phyloP scores from a whole-genome alignment of 805 yeast genomes.

The Vanderwaltozyma yarrowii region DNA sequence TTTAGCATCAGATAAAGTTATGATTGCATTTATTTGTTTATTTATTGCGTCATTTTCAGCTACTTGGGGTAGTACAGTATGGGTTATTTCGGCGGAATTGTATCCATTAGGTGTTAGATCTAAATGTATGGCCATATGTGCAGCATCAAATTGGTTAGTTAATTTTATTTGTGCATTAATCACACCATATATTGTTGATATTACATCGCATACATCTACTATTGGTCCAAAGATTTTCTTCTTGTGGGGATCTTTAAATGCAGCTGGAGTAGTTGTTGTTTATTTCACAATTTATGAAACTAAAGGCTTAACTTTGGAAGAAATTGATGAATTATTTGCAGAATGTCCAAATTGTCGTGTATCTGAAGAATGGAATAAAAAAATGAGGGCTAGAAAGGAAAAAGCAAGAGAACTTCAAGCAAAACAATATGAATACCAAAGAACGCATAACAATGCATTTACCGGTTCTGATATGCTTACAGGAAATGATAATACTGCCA shows the following conservation, averaged over 20 bases:
- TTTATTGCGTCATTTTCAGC: conserved; percentile 73
- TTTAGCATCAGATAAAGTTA: conserved; percentile 40
- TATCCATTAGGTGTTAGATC: conserved; percentile 67
- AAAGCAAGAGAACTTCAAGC: background rate
- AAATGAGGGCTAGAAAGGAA: conserved; percentile 1
- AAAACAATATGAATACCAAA: too few species aligned
- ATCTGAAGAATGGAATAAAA: conserved; percentile 36
- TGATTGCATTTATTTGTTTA: conserved; percentile 55
- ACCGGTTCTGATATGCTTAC: too few species aligned
- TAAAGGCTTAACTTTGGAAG: conserved; percentile 69
- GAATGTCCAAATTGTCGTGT: conserved; percentile 45
- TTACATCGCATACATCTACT: conserved; percentile 45
- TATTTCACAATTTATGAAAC: conserved; percentile 70
- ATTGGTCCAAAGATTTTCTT: conserved; percentile 66
- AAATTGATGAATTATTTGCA: conserved; percentile 65
- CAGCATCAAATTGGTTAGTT: conserved; percentile 72
- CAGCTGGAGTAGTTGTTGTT: conserved; percentile 47
- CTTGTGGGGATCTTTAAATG: conserved; percentile 68
- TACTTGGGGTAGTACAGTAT: conserved; percentile 75
- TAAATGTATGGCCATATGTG: conserved; percentile 64
- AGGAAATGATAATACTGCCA: too few species aligned
- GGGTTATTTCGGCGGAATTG: conserved; percentile 62
- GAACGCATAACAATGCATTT: too few species aligned
- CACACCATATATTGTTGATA: conserved; percentile 56
- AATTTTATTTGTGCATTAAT: conserved; percentile 66